Conservation (phyloP, 257 asterid genomes). For the Marsdenia floribunda region DNA sequence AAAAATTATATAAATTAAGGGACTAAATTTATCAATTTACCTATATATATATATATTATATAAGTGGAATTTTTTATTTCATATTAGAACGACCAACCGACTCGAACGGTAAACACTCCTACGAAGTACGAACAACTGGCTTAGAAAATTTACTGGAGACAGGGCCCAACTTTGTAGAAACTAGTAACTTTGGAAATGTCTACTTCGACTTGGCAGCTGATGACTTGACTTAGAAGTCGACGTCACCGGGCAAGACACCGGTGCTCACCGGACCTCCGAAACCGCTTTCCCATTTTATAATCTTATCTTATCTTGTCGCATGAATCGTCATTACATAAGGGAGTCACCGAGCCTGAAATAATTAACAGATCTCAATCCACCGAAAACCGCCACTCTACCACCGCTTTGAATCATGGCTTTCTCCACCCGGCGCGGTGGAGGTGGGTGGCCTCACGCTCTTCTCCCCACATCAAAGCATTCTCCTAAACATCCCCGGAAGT, state of each 20-base stretch:
- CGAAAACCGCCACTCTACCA: slow-evolving; percentile 11
- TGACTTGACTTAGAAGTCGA: slow-evolving; percentile 4
- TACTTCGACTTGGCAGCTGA: neutral
- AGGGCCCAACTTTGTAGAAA: too few relatives aligned
- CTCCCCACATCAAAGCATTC: slow-evolving; percentile 51
- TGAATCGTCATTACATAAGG: neutral
- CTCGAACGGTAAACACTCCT: too few relatives aligned
- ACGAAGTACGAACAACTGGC: too few relatives aligned
- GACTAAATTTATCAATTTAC: too few relatives aligned
- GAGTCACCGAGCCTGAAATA: neutral
- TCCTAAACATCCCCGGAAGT: slow-evolving; percentile 55
- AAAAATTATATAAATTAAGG: too few relatives aligned
- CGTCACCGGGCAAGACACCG: neutral
- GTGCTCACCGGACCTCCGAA: neutral
- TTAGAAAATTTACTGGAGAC: neutral
- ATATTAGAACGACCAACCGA: too few relatives aligned
- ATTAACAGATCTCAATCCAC: slow-evolving; percentile 14
- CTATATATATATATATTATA: too few relatives aligned
- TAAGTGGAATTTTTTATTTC: too few relatives aligned
- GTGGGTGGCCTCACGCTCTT: slow-evolving; percentile 66
- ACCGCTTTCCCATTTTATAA: neutral
- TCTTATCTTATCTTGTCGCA: neutral
- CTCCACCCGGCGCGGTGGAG: slow-evolving; percentile 84
- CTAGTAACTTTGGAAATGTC: neutral
- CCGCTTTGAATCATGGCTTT: slow-evolving; percentile 51